A percentile compares a stretch with the other conserved stretches of the same genome.
Evolutionary conservation across 1,284 basidiomycete genomes (phyloP).

Genomic region (Rhodotorula sp.): DNA sequence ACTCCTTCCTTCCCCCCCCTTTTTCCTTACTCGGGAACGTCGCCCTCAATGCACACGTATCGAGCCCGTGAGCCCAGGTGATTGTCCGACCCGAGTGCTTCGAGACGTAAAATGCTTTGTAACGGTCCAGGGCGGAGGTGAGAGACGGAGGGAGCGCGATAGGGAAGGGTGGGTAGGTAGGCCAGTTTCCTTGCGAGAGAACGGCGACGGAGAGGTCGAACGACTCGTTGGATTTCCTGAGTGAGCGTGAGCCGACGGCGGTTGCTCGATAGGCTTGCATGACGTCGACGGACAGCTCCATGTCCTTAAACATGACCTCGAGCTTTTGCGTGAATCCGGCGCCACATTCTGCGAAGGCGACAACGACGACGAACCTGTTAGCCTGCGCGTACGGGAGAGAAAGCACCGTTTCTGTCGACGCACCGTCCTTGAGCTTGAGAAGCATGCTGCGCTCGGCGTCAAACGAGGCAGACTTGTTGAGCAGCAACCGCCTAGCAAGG

Average conservation of each 20-base stretch:
- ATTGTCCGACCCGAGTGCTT: constrained; percentile 69
- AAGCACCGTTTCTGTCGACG: constrained; percentile 47
- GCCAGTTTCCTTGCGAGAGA: constrained; percentile 59
- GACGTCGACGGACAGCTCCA: constrained; percentile 46
- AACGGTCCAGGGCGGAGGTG: constrained; percentile 64
- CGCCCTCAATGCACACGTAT: constrained; percentile 66
- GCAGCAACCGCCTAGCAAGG: constrained; percentile 80
- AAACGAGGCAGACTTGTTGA: constrained; percentile 81
- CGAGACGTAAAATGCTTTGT: constrained; percentile 65
- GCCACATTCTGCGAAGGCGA: constrained; percentile 64
- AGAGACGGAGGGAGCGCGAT: constrained; percentile 52
- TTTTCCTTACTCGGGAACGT: constrained; percentile 54
- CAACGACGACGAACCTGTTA: neutral
- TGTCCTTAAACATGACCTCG: constrained; percentile 71
- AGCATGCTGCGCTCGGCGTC: constrained; percentile 89
- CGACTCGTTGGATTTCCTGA: neutral
- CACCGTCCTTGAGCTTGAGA: constrained; percentile 79
- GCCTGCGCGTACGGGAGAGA: no score
- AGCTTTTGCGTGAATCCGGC: constrained; percentile 78
- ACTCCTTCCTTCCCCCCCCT: constrained; percentile 68
- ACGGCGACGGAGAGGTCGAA: constrained; percentile 57
- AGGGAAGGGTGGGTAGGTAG: constrained; percentile 47
- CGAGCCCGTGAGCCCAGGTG: constrained; percentile 78
- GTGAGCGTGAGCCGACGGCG: constrained; percentile 17
- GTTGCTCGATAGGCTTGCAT: constrained; percentile 52